These are phyloP conservation scores for Melastoma candidum DNA, from an alignment of 441 rosid genomes.

Conservation along the genomic window DNA sequence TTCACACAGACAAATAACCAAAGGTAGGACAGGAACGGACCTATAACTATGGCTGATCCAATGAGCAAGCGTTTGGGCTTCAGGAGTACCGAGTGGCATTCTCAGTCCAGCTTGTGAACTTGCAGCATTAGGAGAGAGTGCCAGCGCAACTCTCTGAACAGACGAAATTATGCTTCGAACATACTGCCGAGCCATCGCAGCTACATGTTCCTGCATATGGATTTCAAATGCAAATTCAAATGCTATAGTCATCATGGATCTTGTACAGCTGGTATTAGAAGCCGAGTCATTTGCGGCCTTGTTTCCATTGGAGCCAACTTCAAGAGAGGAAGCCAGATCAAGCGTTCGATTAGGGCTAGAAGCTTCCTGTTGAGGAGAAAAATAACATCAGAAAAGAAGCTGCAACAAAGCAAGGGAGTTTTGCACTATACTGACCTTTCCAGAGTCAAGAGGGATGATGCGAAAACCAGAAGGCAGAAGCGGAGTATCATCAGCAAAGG, in stretches of 20 bases:
- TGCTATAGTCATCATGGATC: constrained; percentile 97
- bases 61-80: constrained; percentile 97
- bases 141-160: constrained; percentile 93
- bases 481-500: constrained; percentile 97
- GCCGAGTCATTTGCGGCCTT: constrained; percentile 48
- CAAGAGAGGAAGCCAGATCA: constrained; percentile 96
- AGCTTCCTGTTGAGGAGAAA: constrained; percentile 47
- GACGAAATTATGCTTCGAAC: constrained; percentile 90
- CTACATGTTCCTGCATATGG: constrained; percentile 98
- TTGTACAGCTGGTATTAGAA: constrained; percentile 47
- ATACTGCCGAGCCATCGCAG: constrained; percentile 88
- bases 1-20: no score
- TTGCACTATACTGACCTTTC: constrained; percentile 43
- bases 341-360: constrained; percentile 94
- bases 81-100: constrained; percentile 87
- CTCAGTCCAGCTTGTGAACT: constrained; percentile 84
- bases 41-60: constrained; percentile 97
- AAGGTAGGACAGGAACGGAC: constrained; percentile 20
- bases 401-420: neutral
- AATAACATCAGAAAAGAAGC: constrained; percentile 2
- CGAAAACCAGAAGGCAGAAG: constrained; percentile 97
- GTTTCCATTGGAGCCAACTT: constrained; percentile 77
- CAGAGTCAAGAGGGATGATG: constrained; percentile 87
- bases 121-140: constrained; percentile 84
- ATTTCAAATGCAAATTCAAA: constrained; percentile 94